Percentiles rank a stretch among this genome's conserved stretches.
These are phyloP conservation scores for Rhodosporidiobolus odoratus DNA, from an alignment of 768 basidiomycete genomes.

Conservation along the genomic window DNA sequence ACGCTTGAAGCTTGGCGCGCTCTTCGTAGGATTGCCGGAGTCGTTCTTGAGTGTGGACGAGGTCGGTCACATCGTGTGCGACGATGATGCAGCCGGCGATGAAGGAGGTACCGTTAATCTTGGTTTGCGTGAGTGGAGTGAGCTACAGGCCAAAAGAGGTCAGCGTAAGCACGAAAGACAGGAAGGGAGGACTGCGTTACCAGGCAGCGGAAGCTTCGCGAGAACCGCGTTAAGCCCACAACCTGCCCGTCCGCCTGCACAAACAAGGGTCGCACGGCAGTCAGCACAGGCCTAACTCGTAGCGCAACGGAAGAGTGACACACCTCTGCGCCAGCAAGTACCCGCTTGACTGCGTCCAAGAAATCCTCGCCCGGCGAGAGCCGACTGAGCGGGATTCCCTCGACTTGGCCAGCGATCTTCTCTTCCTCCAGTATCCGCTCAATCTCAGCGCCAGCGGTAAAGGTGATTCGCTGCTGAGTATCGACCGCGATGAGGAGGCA, in stretches of 20 bases:
- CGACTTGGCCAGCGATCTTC: neutral
- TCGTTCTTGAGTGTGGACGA: slow-evolving; percentile 20
- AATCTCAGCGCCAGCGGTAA: slow-evolving; percentile 16
- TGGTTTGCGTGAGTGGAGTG: slow-evolving; percentile 23
- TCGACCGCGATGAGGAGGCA: slow-evolving; percentile 31
- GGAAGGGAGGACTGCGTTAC: neutral
- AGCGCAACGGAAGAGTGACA: neutral
- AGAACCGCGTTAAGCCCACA: neutral
- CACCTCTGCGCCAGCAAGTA: slow-evolving; percentile 23
- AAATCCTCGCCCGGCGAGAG: slow-evolving; percentile 2
- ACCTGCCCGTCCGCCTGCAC: neutral
- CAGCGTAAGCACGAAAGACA: neutral
- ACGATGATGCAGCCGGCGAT: slow-evolving; percentile 36
- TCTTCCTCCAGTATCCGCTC: slow-evolving; percentile 1
- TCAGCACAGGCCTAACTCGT: too few species aligned
- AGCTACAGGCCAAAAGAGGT: neutral
- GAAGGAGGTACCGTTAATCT: slow-evolving; percentile 4
- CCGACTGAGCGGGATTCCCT: slow-evolving; percentile 5
- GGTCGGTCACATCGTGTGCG: slow-evolving; percentile 35
- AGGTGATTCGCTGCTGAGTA: slow-evolving; percentile 7
- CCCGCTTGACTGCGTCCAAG: neutral
- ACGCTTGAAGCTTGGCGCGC: slow-evolving; percentile 26
- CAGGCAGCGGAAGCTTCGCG: slow-evolving; percentile 11
- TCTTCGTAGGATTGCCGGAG: slow-evolving; percentile 34
- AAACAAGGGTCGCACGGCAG: neutral